Base-by-base conservation (phyloP, 805 yeast species). In the Zygotorulaspora florentina region DNA sequence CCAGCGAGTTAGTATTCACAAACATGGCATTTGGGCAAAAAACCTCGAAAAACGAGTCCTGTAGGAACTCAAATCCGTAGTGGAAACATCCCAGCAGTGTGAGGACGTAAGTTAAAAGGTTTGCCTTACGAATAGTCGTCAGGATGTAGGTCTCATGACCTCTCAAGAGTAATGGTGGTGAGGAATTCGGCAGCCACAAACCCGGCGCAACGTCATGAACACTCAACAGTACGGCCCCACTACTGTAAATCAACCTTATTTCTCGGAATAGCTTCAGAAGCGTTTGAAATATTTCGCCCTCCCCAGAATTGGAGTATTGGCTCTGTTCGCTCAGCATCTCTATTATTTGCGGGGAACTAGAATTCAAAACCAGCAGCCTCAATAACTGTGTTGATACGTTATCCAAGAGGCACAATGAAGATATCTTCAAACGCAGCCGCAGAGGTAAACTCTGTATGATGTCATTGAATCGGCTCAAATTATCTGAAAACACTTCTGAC, bases 41-140 rank as follows among this genome's bases (percentile, higher is more conserved):
- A 1, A 89, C 86, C 49, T 85, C 90, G 45, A 91, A 68, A 55
- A 93, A 91, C 42, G 85, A 80, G 58, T 86, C 88, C 65, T 93
- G 87, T 52, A 93, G 73, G 58, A 84, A 81, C 67, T 82, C 85
- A 63, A 93, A 88, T 1, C 97, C 98, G 38, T 87, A 83, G 50
- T 87, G 93, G 42, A 85, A 76, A 13, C 87, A 74, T 39, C 96
- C 96, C 47, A 90, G 73, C 1, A 93, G 79, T 0, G 96, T 93
- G n/a, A 89, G 77, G 34, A 89, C 69, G 59, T 88, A 93, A 0
- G 96, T 88, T 0, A 96, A 87, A 52, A 93, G 67, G 57, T 93
- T 93, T 1, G 89, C 86, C 55, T 91, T 86, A 47, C 95, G 80
- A 28, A 91, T 65, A 0, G 93, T 81, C 1, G 61, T 52, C 25